A percentile compares a stretch with the other conserved stretches of the same genome.
Conservation (phyloP, 1,139 yeast genomes). For the Kodamaea derodonti region DNA sequence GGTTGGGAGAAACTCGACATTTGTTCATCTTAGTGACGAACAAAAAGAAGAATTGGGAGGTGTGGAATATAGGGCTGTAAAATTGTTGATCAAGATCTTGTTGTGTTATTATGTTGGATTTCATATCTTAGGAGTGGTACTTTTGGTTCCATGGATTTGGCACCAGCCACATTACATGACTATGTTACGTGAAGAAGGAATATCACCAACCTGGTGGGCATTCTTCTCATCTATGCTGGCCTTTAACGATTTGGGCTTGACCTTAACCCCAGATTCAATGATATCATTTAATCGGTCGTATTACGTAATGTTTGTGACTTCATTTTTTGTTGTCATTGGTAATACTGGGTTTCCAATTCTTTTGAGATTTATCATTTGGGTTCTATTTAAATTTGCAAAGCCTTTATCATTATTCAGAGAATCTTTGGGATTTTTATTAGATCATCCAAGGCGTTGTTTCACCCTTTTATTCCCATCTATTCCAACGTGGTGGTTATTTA, state of each 20-base stretch:
- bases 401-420: conserved; percentile 67
- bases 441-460: conserved; percentile 96
- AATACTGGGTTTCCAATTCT: conserved; percentile 91
- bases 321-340: conserved; percentile 78
- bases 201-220: conserved; percentile 88
- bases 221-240: conserved; percentile 74
- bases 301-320: conserved; percentile 58
- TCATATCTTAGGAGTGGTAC: conserved; percentile 55
- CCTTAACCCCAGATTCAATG: conserved; percentile 81
- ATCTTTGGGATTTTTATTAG: conserved; percentile 79
- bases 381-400: conserved; percentile 61
- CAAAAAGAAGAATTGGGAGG: conserved; percentile 97
- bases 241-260: conserved; percentile 80
- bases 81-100: conserved; percentile 66
- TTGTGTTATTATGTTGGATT: conserved; percentile 70
- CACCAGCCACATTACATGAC: conserved; percentile 37
- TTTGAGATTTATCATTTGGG: conserved; percentile 78
- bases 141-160: conserved; percentile 67
- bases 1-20: conserved; percentile 92
- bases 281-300: conserved; percentile 55
- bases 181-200: conserved; percentile 49
- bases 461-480: conserved; percentile 85
- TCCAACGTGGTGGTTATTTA: conserved; percentile 93
- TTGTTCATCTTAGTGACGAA: conserved; percentile 72
- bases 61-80: conserved; percentile 89